Conservation (phyloP, 2,329 filamentous ascomycete species). For the Colletotrichum sp. region DNA sequence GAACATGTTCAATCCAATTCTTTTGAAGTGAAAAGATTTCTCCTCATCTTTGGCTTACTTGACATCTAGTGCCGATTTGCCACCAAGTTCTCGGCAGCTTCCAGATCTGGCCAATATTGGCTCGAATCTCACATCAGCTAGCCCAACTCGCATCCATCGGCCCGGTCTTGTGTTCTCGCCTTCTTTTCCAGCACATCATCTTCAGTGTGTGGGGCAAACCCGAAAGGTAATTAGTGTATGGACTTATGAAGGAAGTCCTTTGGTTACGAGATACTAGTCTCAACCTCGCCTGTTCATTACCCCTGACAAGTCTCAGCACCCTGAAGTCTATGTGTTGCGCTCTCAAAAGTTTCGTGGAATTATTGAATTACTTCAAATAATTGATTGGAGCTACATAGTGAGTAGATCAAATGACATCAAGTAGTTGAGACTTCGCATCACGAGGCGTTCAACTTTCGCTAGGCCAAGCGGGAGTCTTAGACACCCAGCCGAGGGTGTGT, state of each 20-base stretch:
- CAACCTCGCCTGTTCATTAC: not conserved
- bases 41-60: not conserved
- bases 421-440: not conserved
- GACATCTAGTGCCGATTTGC: not conserved
- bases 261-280: not conserved
- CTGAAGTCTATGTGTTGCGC: accelerated
- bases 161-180: not conserved
- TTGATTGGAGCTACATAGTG: not conserved
- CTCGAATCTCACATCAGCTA: not conserved
- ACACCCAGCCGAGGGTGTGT: not conserved
- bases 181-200: not conserved
- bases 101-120: not conserved
- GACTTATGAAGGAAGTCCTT: not conserved
- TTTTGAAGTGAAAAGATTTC: not conserved
- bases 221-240: not conserved
- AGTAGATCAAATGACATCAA: not conserved
- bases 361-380: not conserved
- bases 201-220: not conserved
- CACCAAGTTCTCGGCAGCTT: not conserved
- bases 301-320: not conserved
- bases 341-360: not conserved
- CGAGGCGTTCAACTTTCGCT: not conserved
- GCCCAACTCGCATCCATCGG: not conserved
- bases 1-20: not conserved
- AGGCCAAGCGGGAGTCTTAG: not conserved